phyloP scores from a whole-genome alignment of 331 rosid genomes.

The Saraca asoca region DNA sequence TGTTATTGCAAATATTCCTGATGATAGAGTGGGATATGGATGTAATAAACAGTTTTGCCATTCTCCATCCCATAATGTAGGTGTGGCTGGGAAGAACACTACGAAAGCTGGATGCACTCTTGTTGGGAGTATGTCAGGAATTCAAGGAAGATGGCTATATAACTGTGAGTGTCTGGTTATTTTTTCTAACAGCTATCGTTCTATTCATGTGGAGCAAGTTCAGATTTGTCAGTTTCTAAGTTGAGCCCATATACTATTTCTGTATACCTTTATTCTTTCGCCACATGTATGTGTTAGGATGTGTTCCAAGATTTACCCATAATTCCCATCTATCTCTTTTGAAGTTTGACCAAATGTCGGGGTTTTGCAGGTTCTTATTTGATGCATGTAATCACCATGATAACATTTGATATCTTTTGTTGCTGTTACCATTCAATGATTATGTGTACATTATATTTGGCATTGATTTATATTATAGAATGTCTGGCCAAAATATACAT shows the following conservation, averaged over 20 bases:
- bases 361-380: constrained; percentile 17
- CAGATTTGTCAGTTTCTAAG: constrained; percentile 26
- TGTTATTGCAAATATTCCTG: constrained; percentile 20
- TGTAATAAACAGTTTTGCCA: constrained; percentile 22
- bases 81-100: constrained; percentile 94
- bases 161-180: constrained; percentile 61
- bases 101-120: constrained; percentile 88
- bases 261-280: constrained; percentile 20
- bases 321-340: constrained; percentile 6
- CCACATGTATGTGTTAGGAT: not conserved
- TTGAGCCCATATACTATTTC: constrained; percentile 15
- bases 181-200: constrained; percentile 28
- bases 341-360: constrained; percentile 5
- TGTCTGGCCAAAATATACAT: not conserved
- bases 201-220: constrained; percentile 25
- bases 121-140: constrained; percentile 94
- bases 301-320: constrained; percentile 12
- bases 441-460: constrained; percentile 12
- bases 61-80: constrained; percentile 43
- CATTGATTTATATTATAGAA: constrained; percentile 11
- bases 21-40: constrained; percentile 26
- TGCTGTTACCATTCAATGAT: not conserved
- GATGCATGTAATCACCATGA: constrained; percentile 11
- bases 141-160: constrained; percentile 81
- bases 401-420: not conserved